Base-by-base conservation (phyloP, 352 stramenopile genomes). In the Phytophthora kernoviae region DNA sequence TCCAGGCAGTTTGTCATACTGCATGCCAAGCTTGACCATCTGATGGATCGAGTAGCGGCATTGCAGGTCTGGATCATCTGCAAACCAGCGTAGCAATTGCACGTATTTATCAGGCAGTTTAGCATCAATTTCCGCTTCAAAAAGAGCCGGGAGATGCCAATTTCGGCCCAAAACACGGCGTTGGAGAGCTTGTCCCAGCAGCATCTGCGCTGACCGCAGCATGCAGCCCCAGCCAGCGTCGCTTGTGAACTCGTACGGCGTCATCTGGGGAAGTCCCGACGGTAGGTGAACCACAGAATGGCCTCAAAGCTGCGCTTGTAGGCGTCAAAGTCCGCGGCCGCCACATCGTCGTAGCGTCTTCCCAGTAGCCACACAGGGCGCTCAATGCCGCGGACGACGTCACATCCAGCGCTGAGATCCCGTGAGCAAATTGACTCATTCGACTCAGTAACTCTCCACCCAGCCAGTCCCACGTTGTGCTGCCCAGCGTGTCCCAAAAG, bases 191-290 rank as follows among this genome's bases (percentile, higher is more conserved):
- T 98, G 85, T 0, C 79, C 84, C 17, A 99, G 73, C 65, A 99
- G 73, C 94, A 98, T 98, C 65, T 98, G 94, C 18, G 93, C 94
- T 26, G 88, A 95, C 21, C 96, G 89, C 40, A 98, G 70, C 96
- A 99, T 99, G 65, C 96, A 99, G 21, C 96, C 96, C 94, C 94
- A 99, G 18, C 96, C 96, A 0, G 93, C 93, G 75, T 99, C 94
- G 21, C 81, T 95, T 12, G 82, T 97, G 67, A 79, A 84, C 11
- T 90, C 78, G 58, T 98, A 97, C 14, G 88, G 88, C 64, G 75
- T 73, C 81, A 98, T 93, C 20, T 75, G 69, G 81, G 78, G 58
- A 96, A 98, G 51, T 94, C 85, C 46, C 87, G 71, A 9, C 92
- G 79, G 72, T 98, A 98, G 8, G 91, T 97, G 60, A 97, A 90